Percentiles rank a stretch among this genome's conserved stretches.
These are phyloP conservation scores for Sapria himalayana DNA, from an alignment of 345 rosid genomes.

Conservation along the genomic window DNA sequence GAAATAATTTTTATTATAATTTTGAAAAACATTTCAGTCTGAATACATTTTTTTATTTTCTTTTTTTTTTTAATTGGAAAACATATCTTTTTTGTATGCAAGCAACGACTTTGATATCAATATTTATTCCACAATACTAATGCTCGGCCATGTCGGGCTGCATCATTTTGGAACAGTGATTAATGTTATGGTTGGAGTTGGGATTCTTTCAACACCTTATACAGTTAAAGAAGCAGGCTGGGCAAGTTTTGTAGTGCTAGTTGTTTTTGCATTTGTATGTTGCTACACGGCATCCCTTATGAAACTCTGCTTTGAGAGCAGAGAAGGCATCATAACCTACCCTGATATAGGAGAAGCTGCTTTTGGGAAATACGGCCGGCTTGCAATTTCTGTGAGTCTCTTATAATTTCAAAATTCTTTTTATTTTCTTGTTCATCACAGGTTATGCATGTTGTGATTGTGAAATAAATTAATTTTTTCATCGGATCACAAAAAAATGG, in stretches of 20 bases:
- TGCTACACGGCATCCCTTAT: slow-evolving; percentile 78
- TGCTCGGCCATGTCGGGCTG: not conserved
- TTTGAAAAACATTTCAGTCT: too few species aligned
- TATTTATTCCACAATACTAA: too few species aligned
- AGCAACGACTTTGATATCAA: too few species aligned
- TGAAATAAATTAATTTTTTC: too few species aligned
- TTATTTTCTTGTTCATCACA: too few species aligned
- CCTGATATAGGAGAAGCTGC: slow-evolving; percentile 96
- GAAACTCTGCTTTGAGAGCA: slow-evolving; percentile 67
- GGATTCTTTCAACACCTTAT: slow-evolving; percentile 68
- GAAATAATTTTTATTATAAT: too few species aligned
- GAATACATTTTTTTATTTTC: too few species aligned
- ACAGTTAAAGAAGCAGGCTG: slow-evolving; percentile 69
- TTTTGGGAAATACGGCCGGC: slow-evolving; percentile 76
- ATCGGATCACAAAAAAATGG: too few species aligned
- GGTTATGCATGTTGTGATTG: too few species aligned
- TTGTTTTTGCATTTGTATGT: slow-evolving; percentile 34
- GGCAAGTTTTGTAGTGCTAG: slow-evolving; percentile 44
- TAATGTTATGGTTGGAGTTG: slow-evolving; percentile 87
- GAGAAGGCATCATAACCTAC: slow-evolving; percentile 43
- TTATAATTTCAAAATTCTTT: too few species aligned
- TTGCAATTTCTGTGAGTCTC: slow-evolving; percentile 58
- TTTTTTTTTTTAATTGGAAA: too few species aligned
- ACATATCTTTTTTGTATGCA: too few species aligned
- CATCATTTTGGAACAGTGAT: slow-evolving; percentile 22